Evolutionary conservation across 345 rosid genomes (phyloP).

Genomic region (Cardiospermum halicacabum): DNA sequence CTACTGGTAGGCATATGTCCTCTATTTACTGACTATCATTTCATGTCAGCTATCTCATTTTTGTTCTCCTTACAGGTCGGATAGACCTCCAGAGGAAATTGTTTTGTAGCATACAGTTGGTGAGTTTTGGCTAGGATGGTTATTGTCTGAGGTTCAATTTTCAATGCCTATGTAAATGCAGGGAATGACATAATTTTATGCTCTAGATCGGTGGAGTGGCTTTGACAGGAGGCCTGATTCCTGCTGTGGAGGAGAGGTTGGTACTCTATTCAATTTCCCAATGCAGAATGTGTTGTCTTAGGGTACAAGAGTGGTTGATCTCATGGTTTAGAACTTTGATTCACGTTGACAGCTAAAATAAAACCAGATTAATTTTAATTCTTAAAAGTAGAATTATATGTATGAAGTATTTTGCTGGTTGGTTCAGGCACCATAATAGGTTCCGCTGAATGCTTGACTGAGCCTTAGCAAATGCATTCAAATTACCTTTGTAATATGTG

Average conservation of each 20-base stretch:
- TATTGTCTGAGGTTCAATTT: constrained; percentile 1
- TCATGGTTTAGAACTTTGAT: neutral
- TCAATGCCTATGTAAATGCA: constrained; percentile 1
- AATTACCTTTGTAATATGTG: neutral
- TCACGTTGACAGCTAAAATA: neutral
- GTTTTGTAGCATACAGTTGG: constrained; percentile 85
- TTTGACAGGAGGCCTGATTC: constrained; percentile 63
- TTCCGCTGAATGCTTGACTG: neutral
- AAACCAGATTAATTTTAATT: neutral
- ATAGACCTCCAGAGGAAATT: constrained; percentile 86
- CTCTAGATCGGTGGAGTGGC: constrained; percentile 91
- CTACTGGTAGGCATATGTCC: constrained; percentile 49
- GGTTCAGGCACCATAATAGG: too few species aligned
- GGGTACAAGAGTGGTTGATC: neutral
- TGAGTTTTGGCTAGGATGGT: constrained; percentile 27
- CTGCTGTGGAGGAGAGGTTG: constrained; percentile 86
- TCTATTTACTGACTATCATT: constrained; percentile 7
- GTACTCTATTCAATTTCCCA: constrained; percentile 12
- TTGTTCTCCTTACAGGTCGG: constrained; percentile 50
- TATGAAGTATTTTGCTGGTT: too few species aligned
- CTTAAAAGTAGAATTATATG: too few species aligned
- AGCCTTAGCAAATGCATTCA: neutral
- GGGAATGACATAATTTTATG: constrained; percentile 25
- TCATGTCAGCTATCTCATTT: constrained; percentile 10
- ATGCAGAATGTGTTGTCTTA: constrained; percentile 1